These are phyloP conservation scores for Daldinia decipiens DNA, from an alignment of 495 filamentous ascomycete genomes.

Conservation along the genomic window DNA sequence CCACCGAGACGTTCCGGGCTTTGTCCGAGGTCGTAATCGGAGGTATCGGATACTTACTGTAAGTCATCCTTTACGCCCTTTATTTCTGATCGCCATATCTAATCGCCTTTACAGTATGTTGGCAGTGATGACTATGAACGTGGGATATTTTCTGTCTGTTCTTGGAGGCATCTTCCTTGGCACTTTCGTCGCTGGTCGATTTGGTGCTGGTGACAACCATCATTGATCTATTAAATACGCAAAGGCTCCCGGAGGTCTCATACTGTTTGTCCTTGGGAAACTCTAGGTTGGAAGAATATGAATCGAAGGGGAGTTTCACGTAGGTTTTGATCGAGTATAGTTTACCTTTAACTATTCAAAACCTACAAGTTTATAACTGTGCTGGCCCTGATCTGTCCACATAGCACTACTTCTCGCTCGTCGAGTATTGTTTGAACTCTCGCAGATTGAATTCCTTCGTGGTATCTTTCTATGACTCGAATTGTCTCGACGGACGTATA, in stretches of 20 bases:
- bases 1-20: constrained; percentile 37
- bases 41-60: constrained; percentile 83
- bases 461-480: not conserved
- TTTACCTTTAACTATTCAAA: not conserved
- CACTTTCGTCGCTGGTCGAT: constrained; percentile 70
- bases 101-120: constrained; percentile 70
- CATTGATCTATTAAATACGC: constrained; percentile 15
- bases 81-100: not conserved
- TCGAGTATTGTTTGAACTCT: not conserved
- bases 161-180: constrained; percentile 80
- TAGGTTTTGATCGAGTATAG: no score
- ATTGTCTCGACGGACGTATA: not conserved
- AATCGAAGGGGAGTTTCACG: not conserved
- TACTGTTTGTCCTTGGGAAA: not conserved
- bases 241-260: not conserved
- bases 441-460: not conserved
- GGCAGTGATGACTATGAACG: constrained; percentile 90
- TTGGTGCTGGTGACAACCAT: constrained; percentile 31
- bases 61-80: constrained; percentile 46
- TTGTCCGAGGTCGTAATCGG: constrained; percentile 67
- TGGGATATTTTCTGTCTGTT: constrained; percentile 85
- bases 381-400: no score
- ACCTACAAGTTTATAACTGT: not conserved
- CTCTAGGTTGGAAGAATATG: not conserved
- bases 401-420: not conserved